These are phyloP conservation scores for Liriodendron chinense DNA, from an alignment of 164 flowering plant genomes.

Conservation along the genomic window DNA sequence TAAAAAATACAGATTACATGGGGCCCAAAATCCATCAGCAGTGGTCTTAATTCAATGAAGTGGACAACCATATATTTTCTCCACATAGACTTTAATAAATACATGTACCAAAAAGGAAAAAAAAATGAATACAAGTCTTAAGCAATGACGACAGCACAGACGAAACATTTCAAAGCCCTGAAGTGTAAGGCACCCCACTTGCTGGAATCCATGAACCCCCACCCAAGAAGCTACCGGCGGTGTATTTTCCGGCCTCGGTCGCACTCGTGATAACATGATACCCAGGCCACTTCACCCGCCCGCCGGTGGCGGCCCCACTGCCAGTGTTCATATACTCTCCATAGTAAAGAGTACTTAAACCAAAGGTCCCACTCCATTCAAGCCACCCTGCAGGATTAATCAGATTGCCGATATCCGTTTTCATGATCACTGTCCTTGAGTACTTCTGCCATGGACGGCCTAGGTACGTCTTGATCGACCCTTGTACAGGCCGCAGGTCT, in stretches of 20 bases:
- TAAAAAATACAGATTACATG: no score
- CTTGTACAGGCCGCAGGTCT: neutral
- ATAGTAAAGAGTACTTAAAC: constrained; percentile 1
- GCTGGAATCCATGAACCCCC: constrained; percentile 33
- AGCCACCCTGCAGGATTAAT: constrained; percentile 2
- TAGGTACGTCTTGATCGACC: neutral
- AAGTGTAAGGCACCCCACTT: constrained; percentile 25
- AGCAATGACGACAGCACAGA: no score
- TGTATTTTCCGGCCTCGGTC: constrained; percentile 22
- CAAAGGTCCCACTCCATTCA: constrained; percentile 7
- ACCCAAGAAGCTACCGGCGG: constrained; percentile 23
- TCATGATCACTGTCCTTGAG: constrained; percentile 8
- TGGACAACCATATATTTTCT: no score
- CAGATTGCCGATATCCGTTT: neutral
- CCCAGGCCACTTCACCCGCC: constrained; percentile 4
- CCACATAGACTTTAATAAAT: no score
- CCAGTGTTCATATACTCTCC: constrained; percentile 9
- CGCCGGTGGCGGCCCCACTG: neutral
- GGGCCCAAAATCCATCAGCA: no score
- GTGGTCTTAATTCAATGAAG: no score
- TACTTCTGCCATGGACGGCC: constrained; percentile 6
- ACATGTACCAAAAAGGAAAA: no score
- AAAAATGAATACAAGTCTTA: no score
- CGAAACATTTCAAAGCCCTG: constrained; percentile 4
- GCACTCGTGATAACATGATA: constrained; percentile 12